A percentile compares a stretch with the other conserved stretches of the same genome.
Conservation (phyloP, 2,329 filamentous ascomycete genomes). For the Biscogniauxia mediterranea region DNA sequence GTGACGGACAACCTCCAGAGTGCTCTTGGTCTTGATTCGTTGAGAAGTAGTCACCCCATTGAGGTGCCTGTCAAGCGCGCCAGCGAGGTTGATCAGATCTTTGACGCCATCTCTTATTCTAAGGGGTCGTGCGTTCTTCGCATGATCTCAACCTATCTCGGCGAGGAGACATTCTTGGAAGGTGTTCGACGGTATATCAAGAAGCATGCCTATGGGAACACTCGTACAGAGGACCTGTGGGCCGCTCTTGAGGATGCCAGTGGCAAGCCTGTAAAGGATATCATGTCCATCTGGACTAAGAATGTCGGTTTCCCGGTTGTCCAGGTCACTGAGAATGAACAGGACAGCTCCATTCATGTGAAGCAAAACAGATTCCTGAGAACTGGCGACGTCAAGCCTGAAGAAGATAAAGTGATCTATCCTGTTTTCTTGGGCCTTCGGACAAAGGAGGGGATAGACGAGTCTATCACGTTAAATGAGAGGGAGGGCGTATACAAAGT, state of each 20-base stretch:
- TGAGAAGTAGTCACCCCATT: slow-evolving; percentile 93
- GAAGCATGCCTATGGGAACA: slow-evolving; percentile 97
- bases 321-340: slow-evolving; percentile 74
- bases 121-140: slow-evolving; percentile 94
- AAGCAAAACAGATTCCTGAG: slow-evolving; percentile 95
- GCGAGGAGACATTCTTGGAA: slow-evolving; percentile 89
- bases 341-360: slow-evolving; percentile 71
- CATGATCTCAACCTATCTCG: slow-evolving; percentile 95
- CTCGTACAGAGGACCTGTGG: slow-evolving; percentile 88
- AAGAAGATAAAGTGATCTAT: slow-evolving; percentile 85
- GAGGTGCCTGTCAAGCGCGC: slow-evolving; percentile 94
- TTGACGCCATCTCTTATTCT: slow-evolving; percentile 95
- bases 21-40: slow-evolving; percentile 81
- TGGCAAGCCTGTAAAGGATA: slow-evolving; percentile 83
- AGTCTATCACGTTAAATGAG: slow-evolving; percentile 66
- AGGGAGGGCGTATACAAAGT: slow-evolving; percentile 78
- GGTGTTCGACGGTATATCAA: slow-evolving; percentile 88
- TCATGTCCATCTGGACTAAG: slow-evolving; percentile 98
- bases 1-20: slow-evolving; percentile 90
- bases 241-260: slow-evolving; percentile 82
- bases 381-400: slow-evolving; percentile 88
- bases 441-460: slow-evolving; percentile 79
- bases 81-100: slow-evolving; percentile 97
- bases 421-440: slow-evolving; percentile 86
- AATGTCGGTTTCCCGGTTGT: slow-evolving; percentile 92